phyloP scores from a whole-genome alignment of 2,329 filamentous ascomycete species.

The Trichophyton simii region DNA sequence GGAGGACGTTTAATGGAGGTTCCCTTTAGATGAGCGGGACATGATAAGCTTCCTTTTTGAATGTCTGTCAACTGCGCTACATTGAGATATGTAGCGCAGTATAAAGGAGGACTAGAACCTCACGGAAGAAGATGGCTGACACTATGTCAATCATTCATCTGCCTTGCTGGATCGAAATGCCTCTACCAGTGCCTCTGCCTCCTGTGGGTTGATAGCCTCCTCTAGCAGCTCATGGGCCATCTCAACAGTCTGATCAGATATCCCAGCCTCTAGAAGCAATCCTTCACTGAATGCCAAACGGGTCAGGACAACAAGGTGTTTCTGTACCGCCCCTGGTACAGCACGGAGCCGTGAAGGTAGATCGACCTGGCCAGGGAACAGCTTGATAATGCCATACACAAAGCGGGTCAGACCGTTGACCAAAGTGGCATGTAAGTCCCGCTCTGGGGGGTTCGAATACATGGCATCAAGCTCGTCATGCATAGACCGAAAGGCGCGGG shows the following conservation, averaged over 20 bases:
- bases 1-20: too few relatives aligned
- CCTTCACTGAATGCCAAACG: slow-evolving; percentile 78
- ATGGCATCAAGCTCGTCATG: slow-evolving; percentile 57
- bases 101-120: neutral
- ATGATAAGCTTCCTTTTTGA: too few relatives aligned
- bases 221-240: slow-evolving; percentile 74
- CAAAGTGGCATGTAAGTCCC: slow-evolving; percentile 36
- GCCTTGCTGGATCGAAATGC: slow-evolving; percentile 31
- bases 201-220: slow-evolving; percentile 65
- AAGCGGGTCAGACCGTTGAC: slow-evolving; percentile 51
- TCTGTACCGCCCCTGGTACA: slow-evolving; percentile 62
- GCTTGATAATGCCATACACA: slow-evolving; percentile 46
- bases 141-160: slow-evolving; percentile 14
- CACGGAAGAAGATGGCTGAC: neutral
- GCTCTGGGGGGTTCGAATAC: slow-evolving; percentile 40
- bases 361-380: slow-evolving; percentile 51
- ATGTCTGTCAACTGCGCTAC: too few relatives aligned
- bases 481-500: slow-evolving; percentile 60
- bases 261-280: slow-evolving; percentile 60
- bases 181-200: slow-evolving; percentile 49
- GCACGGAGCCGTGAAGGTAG: slow-evolving; percentile 59
- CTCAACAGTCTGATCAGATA: slow-evolving; percentile 66
- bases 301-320: slow-evolving; percentile 68
- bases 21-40: too few relatives aligned
- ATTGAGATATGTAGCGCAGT: neutral